Conservation (phyloP, 1,284 basidiomycete species). For the Malassezia restricta region DNA sequence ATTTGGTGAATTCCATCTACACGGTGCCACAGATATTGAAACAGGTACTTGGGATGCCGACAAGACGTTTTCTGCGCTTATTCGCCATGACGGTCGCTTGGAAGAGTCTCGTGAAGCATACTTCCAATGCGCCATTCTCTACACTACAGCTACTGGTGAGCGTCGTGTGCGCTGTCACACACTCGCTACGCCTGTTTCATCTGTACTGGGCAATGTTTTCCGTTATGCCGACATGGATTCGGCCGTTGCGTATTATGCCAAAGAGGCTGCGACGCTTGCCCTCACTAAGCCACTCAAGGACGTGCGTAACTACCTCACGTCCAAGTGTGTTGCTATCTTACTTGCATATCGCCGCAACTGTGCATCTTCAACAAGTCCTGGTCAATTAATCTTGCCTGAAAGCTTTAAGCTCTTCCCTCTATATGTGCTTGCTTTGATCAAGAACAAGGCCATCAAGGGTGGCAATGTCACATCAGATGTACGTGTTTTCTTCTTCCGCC, state of each 20-base stretch:
- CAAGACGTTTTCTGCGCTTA: conserved; percentile 60
- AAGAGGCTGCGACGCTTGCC: conserved; percentile 61
- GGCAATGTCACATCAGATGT: conserved; percentile 84
- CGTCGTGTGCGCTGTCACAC: conserved; percentile 78
- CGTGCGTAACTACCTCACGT: conserved; percentile 72
- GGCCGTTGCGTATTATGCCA: conserved; percentile 61
- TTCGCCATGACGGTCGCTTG: conserved; percentile 57
- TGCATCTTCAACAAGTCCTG: conserved; percentile 64
- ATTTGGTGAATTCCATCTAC: conserved; percentile 70
- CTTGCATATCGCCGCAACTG: conserved; percentile 83
- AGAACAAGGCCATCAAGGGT: conserved; percentile 78
- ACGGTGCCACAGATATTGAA: conserved; percentile 63
- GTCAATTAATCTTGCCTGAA: conserved; percentile 88
- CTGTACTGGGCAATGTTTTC: conserved; percentile 81
- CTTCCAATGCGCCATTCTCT: conserved; percentile 80
- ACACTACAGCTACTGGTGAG: conserved; percentile 68
- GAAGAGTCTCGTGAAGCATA: conserved; percentile 66
- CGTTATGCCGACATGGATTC: conserved; percentile 83
- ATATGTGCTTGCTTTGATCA: conserved; percentile 71
- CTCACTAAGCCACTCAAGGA: conserved; percentile 61
- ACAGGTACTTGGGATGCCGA: conserved; percentile 71
- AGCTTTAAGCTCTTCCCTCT: conserved; percentile 78
- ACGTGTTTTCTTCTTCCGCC: conserved; percentile 71
- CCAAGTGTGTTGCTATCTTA: conserved; percentile 70
- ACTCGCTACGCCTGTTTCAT: conserved; percentile 65